Base-by-base conservation (phyloP, 2,329 filamentous ascomycete genomes). In the Colletotrichum scovillei region DNA sequence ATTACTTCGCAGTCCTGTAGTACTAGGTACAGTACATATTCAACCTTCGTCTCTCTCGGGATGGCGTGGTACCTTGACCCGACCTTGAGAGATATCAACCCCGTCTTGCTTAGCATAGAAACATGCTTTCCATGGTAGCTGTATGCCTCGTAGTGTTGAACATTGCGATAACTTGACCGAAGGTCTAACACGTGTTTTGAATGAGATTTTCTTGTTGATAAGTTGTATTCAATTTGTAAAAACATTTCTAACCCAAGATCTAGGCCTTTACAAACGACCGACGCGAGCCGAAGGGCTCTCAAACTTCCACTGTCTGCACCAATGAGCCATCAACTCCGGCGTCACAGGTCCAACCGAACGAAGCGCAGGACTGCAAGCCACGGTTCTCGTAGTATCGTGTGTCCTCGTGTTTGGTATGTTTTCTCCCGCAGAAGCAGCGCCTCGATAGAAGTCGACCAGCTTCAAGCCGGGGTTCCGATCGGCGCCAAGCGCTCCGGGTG, bases 371-470 rank as follows among this genome's bases (percentile, higher is more conserved):
- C 87, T 88, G 4, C 79, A 79, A 46, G 76, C 75, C 49, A 78
- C 79, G 0, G 87, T 86, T 28, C 79, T 79, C 49, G 75, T 77
- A 76, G 84, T 85, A 9, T 85, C 84, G 63, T 87, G 82, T 26
- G 79, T 75, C 7, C 83, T 79, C 2, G 82, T 78, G 22, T 62
- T 35, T 1, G 72, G 30, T 57, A 72, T 2, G 28, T 64, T 6
- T 26, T 63, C 22, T 58, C 55, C 32, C 3, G 26, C 5, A 28
- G 30, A 14, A 16, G 62, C 49, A 12, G 83, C 79, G 3, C 77
- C 80, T 60, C 79, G 79, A 75, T 88, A 90, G 26, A 86, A 86
- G 64, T 88, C 87, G 0, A 90, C 73, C 55, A 91, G 80, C 79
- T 90, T 90, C 53, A 89, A 75, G 11, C 83, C 87, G 0, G 87